Conservation (phyloP, 306 rosid genomes). For the Vigna radiata region DNA sequence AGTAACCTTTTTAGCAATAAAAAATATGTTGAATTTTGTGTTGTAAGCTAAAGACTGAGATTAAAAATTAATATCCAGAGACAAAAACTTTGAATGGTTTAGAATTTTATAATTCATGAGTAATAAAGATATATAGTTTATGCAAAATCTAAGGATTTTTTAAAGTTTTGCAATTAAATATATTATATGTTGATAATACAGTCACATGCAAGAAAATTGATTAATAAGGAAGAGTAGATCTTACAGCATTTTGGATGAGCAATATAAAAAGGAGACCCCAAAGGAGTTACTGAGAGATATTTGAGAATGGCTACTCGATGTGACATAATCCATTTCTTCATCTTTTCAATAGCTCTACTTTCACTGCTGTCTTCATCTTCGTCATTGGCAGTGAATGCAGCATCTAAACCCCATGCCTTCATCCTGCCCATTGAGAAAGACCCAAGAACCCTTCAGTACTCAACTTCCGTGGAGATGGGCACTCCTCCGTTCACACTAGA, state of each 20-base stretch:
- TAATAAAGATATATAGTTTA: no score
- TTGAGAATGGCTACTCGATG: neutral
- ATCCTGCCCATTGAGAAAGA: slow-evolving; percentile 50
- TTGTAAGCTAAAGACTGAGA: neutral
- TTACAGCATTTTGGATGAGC: neutral
- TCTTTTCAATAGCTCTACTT: slow-evolving; percentile 7
- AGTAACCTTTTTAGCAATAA: neutral
- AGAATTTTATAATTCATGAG: no score
- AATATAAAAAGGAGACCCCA: neutral
- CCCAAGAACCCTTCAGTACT: slow-evolving; percentile 46
- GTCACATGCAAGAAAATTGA: no score
- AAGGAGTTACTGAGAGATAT: no score
- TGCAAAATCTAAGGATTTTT: no score
- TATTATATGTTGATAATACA: no score
- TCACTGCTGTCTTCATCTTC: neutral
- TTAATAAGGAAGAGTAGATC: neutral
- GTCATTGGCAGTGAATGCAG: slow-evolving; percentile 19
- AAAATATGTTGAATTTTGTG: neutral
- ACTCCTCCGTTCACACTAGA: slow-evolving; percentile 36
- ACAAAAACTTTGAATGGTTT: no score
- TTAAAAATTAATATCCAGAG: no score
- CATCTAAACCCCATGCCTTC: slow-evolving; percentile 23
- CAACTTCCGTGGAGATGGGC: slow-evolving; percentile 42
- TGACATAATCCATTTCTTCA: slow-evolving; percentile 9
- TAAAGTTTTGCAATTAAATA: no score